Base-by-base conservation (phyloP, 2,329 filamentous ascomycete genomes). In the Exophiala oligosperma region DNA sequence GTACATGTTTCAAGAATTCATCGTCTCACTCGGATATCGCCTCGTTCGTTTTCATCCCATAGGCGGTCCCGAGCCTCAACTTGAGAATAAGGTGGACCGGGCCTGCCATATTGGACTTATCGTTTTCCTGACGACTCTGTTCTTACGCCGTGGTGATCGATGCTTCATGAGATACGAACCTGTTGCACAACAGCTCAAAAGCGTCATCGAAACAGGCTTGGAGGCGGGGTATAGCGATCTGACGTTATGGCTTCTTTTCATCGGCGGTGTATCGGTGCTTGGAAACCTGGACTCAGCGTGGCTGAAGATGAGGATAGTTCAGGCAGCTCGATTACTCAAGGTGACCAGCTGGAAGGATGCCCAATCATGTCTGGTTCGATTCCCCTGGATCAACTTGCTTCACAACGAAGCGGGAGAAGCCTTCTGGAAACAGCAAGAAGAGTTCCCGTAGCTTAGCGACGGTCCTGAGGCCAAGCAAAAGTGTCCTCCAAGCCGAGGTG, bases 241-340 rank as follows among this genome's bases (percentile, higher is more conserved):
- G 24, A 49, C 35, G 47, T 29, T 49, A 4, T 49, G 47, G 47
- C 23, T 49, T 49, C 47, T 49, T 14, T 49, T 49, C 26, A 49
- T 49, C 28, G 47, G 47, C 12, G 24, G 47, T n/a, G 32, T 35
- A 21, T 49, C 47, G 5, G 47, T 49, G 8, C 32, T 49, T 8
- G 47, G 5, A 35, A 26, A 21, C 2, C 47, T 14, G n/a, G 47
- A 49, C 32, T 6, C 4, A 14, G 26, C 23, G 2, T 49, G 47
- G 47, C 23, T 49, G 17, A 21, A 14, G 5, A 4, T 29, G 32
- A 49, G 32, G 28, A 49, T 49, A 12, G 26, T 17, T 6, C 47
- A 35, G 5, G 32, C 47, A 49, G 23, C 32, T 35, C 47, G 5
- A 7, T 49, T 26, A 14, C 32, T 49, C 8, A 11, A 17, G 5